Evolutionary conservation across 2,329 filamentous ascomycete species (phyloP), one percentile per base, ranked within the genome.

Genomic region (Colletotrichum godetiae): DNA sequence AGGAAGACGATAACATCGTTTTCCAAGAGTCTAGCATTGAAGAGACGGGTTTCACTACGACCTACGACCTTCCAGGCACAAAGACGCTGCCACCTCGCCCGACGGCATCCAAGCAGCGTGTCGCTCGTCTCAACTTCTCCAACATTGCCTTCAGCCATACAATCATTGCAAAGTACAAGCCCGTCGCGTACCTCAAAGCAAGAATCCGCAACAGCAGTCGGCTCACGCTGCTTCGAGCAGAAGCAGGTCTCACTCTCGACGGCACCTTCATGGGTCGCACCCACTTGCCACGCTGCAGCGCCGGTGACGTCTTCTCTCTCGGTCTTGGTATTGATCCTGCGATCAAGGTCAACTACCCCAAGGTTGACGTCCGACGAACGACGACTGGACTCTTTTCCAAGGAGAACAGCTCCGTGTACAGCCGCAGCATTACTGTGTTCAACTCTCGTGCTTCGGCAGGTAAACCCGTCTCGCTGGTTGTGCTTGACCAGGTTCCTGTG

Each of bases 401-500:
- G 78, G 88, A 90, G 76, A 83, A 88, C 73, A 86, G 82, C 74
- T 85, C 84, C 29, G 79, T 87, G 2, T 92, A 88, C 77, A 84
- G 79, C 1, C 88, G 89, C 2, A 80, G 79, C 33, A 77, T 90
- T 33, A 86, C 83, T 3, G 78, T 92, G 12, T 82, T 84, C 31
- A 91, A 91, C 78, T 89, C 87, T 2, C 82, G 84, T 11, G 82
- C 82, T 6, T 66, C 78, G 3, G 73, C 81, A 0, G 72, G 80
- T 3, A 83, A 83, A 74, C 77, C 84, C 0, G 83, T 88, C 15
- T 84, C 84, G 1, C 53, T 92, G 2, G 81, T 87, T 1, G 86
- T 92, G 31, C 78, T 90, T 3, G 91, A 92, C 74, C 90, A 92
- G 80, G 82, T 92, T 2, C 91, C 90, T 3, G 83, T 92, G n/a